phyloP scores from a whole-genome alignment of 2,329 filamentous ascomycete genomes.

The Alternaria tenuissima region DNA sequence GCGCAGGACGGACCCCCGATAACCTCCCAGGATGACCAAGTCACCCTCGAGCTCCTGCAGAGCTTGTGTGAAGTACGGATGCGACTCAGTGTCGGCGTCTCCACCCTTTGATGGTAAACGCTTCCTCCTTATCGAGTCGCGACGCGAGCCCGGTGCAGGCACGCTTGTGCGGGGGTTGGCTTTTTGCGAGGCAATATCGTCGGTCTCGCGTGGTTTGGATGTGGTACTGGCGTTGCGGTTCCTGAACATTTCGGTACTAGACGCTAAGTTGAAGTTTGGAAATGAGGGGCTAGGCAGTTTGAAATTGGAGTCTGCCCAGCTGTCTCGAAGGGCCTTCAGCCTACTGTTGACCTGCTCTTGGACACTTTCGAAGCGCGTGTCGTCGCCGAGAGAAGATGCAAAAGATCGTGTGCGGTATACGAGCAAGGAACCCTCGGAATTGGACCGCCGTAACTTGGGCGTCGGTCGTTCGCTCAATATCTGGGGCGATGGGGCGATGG shows the following conservation, averaged over 20 bases:
- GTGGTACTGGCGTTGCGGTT: slow-evolving; percentile 25
- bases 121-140: slow-evolving; percentile 26
- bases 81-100: slow-evolving; percentile 46
- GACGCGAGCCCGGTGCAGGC: slow-evolving; percentile 20
- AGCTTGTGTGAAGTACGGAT: slow-evolving; percentile 63
- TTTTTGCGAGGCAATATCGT: slow-evolving; percentile 22
- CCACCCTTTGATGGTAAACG: slow-evolving; percentile 16
- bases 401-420: slow-evolving; percentile 78
- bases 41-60: slow-evolving; percentile 80
- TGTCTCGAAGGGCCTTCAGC: slow-evolving; percentile 89
- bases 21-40: slow-evolving; percentile 87
- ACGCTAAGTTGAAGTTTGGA: slow-evolving; percentile 59
- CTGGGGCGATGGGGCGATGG: slow-evolving; percentile 20
- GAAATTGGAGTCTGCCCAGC: slow-evolving; percentile 82
- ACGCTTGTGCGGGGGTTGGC: slow-evolving; percentile 29
- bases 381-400: slow-evolving; percentile 84
- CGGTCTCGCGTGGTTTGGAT: slow-evolving; percentile 22
- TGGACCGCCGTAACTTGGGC: slow-evolving; percentile 64
- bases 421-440: slow-evolving; percentile 78
- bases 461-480: slow-evolving; percentile 26
- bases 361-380: slow-evolving; percentile 80
- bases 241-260: slow-evolving; percentile 41
- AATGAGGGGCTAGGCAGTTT: slow-evolving; percentile 64
- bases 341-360: slow-evolving; percentile 87
- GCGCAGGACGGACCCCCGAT: slow-evolving; percentile 87